A percentile compares a stretch with the other conserved stretches of the same genome.
These are phyloP conservation scores for Remersonia thermophila DNA, from an alignment of 2,329 filamentous ascomycete species.

Conservation along the genomic window DNA sequence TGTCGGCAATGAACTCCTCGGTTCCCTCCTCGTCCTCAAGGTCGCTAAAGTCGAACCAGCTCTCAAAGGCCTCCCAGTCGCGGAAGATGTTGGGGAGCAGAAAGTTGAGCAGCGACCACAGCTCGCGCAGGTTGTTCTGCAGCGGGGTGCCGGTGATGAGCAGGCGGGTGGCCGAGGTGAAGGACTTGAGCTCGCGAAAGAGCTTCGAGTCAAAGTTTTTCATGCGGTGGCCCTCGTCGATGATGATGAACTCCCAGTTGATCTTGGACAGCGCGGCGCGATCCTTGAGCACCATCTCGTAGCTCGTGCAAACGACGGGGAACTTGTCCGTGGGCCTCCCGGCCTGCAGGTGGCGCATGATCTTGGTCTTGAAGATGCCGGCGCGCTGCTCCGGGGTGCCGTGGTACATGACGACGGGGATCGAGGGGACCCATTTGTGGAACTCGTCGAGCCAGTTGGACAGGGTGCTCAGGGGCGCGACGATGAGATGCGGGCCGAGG, in stretches of 20 bases:
- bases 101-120: slow-evolving; percentile 94
- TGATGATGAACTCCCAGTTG: slow-evolving; percentile 95
- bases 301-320: slow-evolving; percentile 86
- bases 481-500: slow-evolving; percentile 75
- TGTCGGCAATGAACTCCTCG: slow-evolving; percentile 66
- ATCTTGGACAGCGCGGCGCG: slow-evolving; percentile 69
- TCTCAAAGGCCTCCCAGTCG: slow-evolving; percentile 83
- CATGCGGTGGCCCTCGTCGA: slow-evolving; percentile 92
- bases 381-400: slow-evolving; percentile 69
- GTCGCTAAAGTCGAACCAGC: slow-evolving; percentile 95
- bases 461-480: slow-evolving; percentile 80
- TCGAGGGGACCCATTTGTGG: slow-evolving; percentile 73
- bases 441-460: slow-evolving; percentile 97
- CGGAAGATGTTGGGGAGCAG: slow-evolving; percentile 86
- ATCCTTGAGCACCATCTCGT: slow-evolving; percentile 92
- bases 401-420: slow-evolving; percentile 85
- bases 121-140: slow-evolving; percentile 87
- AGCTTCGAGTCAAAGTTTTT: slow-evolving; percentile 93
- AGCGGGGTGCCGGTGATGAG: slow-evolving; percentile 90
- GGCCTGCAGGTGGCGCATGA: slow-evolving; percentile 56
- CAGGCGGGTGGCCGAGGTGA: slow-evolving; percentile 79
- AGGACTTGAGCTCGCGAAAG: slow-evolving; percentile 77
- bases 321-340: slow-evolving; percentile 54
- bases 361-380: slow-evolving; percentile 56
- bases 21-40: slow-evolving; percentile 72